These are phyloP conservation scores for Neurospora terricola DNA, from an alignment of 495 filamentous ascomycete genomes.

Conservation along the genomic window DNA sequence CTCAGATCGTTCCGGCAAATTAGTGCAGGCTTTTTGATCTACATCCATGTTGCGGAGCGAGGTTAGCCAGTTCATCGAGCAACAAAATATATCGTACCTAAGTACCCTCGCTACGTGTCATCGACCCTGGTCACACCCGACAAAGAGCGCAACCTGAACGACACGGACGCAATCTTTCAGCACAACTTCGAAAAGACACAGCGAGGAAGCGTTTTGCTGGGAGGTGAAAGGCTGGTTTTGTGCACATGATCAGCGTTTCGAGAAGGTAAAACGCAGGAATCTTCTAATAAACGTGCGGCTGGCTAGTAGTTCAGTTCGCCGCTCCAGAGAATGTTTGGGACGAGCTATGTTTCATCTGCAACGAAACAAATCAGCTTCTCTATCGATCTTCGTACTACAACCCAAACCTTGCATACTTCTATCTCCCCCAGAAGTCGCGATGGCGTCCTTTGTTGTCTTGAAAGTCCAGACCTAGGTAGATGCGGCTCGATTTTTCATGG, in stretches of 20 bases:
- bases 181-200: slow-evolving; percentile 2
- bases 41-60: neutral
- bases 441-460: neutral
- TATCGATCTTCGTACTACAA: neutral
- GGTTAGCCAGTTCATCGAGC: neutral
- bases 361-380: neutral
- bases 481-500: neutral
- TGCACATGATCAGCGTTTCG: neutral
- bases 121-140: neutral
- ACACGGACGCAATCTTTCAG: neutral
- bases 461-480: neutral
- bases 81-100: neutral
- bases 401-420: neutral
- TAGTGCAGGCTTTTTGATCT: neutral
- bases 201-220: neutral
- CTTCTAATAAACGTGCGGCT: neutral
- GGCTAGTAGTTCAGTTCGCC: neutral
- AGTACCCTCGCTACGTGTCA: neutral
- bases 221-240: neutral
- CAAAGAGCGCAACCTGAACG: neutral
- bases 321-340: neutral
- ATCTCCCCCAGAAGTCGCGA: neutral
- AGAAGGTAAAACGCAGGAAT: neutral
- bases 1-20: neutral
- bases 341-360: neutral